Percentiles rank a stretch among this genome's conserved stretches.
Evolutionary conservation across 768 basidiomycete species (phyloP).

Genomic region (Tricholoma matsutake): DNA sequence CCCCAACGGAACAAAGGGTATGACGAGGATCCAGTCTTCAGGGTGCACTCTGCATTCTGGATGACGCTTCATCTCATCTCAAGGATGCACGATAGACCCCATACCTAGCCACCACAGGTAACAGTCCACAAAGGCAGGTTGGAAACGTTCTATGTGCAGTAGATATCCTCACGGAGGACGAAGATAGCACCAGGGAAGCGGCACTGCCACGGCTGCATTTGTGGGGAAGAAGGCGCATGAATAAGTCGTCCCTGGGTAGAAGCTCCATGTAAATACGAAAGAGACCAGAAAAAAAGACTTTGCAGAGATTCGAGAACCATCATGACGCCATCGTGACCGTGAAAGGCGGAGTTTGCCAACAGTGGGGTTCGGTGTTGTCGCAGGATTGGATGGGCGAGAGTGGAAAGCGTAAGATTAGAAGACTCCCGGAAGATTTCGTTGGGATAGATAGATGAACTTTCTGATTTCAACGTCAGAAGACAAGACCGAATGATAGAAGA

Average conservation of each 20-base stretch:
- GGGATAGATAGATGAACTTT: not conserved
- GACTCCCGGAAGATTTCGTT: not conserved
- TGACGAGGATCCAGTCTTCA: too few species aligned
- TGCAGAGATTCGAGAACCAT: not conserved
- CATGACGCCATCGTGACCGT: not conserved
- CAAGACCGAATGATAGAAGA: not conserved
- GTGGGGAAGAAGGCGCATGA: not conserved
- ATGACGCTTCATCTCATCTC: not conserved
- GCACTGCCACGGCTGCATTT: not conserved
- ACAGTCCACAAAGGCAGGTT: not conserved
- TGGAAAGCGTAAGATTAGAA: not conserved
- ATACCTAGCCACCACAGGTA: not conserved
- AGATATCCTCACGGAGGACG: not conserved
- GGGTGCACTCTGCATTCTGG: not conserved
- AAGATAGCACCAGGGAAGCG: not conserved
- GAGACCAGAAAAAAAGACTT: not conserved
- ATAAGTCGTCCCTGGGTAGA: not conserved
- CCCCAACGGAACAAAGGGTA: too few species aligned
- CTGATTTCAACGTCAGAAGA: not conserved
- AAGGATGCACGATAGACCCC: not conserved
- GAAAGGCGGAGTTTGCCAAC: not conserved
- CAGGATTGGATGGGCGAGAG: not conserved
- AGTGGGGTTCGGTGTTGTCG: not conserved
- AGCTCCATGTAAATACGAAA: not conserved
- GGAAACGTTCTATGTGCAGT: not conserved